Percentiles rank a stretch among this genome's conserved stretches.
phyloP scores from a whole-genome alignment of 805 yeast genomes.

The Kurtzmaniella cleridarum region DNA sequence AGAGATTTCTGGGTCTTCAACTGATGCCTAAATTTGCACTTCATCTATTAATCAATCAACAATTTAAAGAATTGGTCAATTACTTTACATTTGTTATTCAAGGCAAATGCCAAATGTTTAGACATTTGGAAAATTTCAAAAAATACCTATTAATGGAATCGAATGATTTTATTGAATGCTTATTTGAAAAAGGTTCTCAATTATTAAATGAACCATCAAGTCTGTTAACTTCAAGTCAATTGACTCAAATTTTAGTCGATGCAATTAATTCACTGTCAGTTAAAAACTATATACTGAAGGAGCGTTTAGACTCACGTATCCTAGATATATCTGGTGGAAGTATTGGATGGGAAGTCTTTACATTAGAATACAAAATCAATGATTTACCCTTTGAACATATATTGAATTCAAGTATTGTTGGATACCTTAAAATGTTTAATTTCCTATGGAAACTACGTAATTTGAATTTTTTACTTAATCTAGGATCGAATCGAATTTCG shows the following conservation, averaged over 20 bases:
- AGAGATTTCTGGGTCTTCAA: conserved; percentile 26
- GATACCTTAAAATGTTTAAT: conserved; percentile 76
- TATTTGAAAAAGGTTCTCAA: conserved; percentile 50
- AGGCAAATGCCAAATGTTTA: conserved; percentile 41
- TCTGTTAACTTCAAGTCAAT: conserved; percentile 57
- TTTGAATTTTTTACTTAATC: conserved; percentile 46
- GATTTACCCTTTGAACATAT: conserved; percentile 47
- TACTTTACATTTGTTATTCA: conserved; percentile 47
- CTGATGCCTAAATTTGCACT: conserved; percentile 29
- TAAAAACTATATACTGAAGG: conserved; percentile 31
- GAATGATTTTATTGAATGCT: conserved; percentile 75
- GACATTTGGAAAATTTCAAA: conserved; percentile 59
- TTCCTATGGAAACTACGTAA: conserved; percentile 78
- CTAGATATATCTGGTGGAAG: conserved; percentile 60
- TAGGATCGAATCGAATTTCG: conserved; percentile 21
- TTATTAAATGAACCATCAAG: conserved; percentile 57
- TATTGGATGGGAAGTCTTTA: conserved; percentile 89
- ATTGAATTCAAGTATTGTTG: conserved; percentile 31
- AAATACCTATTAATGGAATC: conserved; percentile 63
- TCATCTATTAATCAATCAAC: conserved; percentile 30
- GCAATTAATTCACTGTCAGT: conserved; percentile 56
- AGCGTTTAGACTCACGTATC: conserved; percentile 75
- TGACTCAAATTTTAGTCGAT: conserved; percentile 59
- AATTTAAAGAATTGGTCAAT: conserved; percentile 48
- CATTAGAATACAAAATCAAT: conserved; percentile 66